Percentiles rank a stretch among this genome's conserved stretches.
phyloP scores from a whole-genome alignment of 108 stramenopile genomes.

The Pseudonitzschia pungens region DNA sequence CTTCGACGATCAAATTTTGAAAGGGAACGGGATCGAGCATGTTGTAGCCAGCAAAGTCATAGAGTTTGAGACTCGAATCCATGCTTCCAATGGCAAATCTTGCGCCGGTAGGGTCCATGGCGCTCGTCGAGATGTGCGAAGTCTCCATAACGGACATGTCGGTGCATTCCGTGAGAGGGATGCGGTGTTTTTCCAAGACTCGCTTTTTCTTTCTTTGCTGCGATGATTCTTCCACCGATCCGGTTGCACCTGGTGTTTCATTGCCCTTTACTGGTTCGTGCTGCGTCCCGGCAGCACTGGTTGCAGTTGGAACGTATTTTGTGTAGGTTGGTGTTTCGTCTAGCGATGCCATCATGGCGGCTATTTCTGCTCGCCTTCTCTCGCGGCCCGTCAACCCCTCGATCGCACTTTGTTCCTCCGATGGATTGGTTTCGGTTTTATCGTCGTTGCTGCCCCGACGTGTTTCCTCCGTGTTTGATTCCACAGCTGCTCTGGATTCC shows the following conservation, averaged over 20 bases:
- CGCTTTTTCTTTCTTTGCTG: not conserved
- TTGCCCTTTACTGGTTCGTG: conserved; percentile 14
- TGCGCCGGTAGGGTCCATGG: conserved; percentile 81
- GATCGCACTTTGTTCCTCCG: conserved; percentile 16
- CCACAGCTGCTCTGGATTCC: not conserved
- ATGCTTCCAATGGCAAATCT: conserved; percentile 79
- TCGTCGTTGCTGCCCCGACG: not conserved
- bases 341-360: conserved; percentile 78
- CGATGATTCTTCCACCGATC: not conserved
- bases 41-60: conserved; percentile 89
- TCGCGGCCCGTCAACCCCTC: conserved; percentile 59
- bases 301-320: conserved; percentile 17
- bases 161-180: conserved; percentile 25
- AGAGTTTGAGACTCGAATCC: conserved; percentile 69
- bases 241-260: conserved; percentile 17
- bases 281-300: conserved; percentile 18
- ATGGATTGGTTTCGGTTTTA: not conserved
- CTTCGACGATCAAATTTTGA: conserved; percentile 46
- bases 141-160: conserved; percentile 21
- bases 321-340: conserved; percentile 65
- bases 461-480: not conserved
- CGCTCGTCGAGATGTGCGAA: conserved; percentile 13
- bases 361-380: conserved; percentile 79
- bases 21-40: conserved; percentile 31
- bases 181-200: conserved; percentile 28